Evolutionary conservation across 2,329 filamentous ascomycete genomes (phyloP).

Genomic region (Fusarium concolor): DNA sequence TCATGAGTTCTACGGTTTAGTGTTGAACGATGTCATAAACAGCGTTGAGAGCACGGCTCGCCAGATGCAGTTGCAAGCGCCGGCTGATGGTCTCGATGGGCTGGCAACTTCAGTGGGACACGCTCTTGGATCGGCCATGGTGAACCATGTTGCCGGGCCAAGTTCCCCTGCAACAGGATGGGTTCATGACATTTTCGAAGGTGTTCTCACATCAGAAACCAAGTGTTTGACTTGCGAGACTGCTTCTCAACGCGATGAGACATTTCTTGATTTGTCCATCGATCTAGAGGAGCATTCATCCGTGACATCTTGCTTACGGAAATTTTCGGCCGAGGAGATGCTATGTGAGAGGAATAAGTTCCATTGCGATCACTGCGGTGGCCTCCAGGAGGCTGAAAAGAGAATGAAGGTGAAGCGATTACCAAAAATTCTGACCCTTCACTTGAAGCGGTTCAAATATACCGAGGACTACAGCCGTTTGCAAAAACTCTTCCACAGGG

Average conservation of each 20-base stretch:
- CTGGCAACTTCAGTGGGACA: slow-evolving; percentile 64
- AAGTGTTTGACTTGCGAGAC: slow-evolving; percentile 97
- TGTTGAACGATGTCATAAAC: slow-evolving; percentile 95
- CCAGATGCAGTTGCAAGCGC: slow-evolving; percentile 60
- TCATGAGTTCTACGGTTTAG: slow-evolving; percentile 93
- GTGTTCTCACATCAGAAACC: slow-evolving; percentile 93
- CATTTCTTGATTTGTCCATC: slow-evolving; percentile 94
- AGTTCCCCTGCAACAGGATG: slow-evolving; percentile 78
- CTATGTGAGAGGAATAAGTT: slow-evolving; percentile 99
- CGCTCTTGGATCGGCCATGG: slow-evolving; percentile 49
- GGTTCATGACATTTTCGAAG: slow-evolving; percentile 98
- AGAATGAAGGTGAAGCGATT: slow-evolving; percentile 98
- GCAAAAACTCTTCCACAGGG: slow-evolving; percentile 96
- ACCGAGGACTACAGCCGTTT: slow-evolving; percentile 93
- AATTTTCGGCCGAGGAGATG: slow-evolving; percentile 99
- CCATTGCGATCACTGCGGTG: slow-evolving; percentile 96
- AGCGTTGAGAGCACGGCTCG: slow-evolving; percentile 91
- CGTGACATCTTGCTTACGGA: slow-evolving; percentile 92
- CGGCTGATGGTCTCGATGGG: slow-evolving; percentile 49
- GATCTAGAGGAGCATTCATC: slow-evolving; percentile 96
- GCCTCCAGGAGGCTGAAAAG: slow-evolving; percentile 97
- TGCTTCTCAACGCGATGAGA: slow-evolving; percentile 92
- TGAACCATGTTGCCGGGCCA: slow-evolving; percentile 55
- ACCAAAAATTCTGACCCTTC: slow-evolving; percentile 89
- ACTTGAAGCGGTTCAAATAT: slow-evolving; percentile 98